Conservation (phyloP, 148 eudicot genomes). For the Nyssa sinensis region DNA sequence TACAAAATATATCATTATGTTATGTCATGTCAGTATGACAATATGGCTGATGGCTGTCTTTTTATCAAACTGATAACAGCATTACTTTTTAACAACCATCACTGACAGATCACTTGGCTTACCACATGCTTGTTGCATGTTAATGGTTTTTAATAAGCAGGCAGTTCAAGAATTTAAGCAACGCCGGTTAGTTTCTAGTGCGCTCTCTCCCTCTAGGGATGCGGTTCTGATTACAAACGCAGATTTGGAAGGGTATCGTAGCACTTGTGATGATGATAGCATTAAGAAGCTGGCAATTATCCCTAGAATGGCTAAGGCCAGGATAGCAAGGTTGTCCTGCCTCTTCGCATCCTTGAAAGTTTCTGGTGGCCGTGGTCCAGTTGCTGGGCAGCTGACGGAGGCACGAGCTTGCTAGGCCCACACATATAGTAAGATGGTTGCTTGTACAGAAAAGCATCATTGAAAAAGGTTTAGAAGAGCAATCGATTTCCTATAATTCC, state of each 20-base stretch:
- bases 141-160: constrained; percentile 25
- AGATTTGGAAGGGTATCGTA: constrained; percentile 53
- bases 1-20: neutral
- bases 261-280: constrained; percentile 27
- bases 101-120: neutral
- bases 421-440: neutral
- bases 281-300: constrained; percentile 35
- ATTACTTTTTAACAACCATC: too few species aligned
- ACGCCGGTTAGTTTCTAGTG: constrained; percentile 21
- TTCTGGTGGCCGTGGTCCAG: constrained; percentile 37
- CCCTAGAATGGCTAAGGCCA: constrained; percentile 27
- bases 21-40: too few species aligned
- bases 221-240: constrained; percentile 53
- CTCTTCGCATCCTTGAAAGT: constrained; percentile 48
- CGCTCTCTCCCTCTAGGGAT: constrained; percentile 36
- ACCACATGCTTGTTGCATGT: neutral
- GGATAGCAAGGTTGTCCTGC: constrained; percentile 54
- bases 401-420: constrained; percentile 45
- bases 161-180: constrained; percentile 63
- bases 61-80: neutral
- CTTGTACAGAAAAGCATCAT: neutral
- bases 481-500: constrained; percentile 12
- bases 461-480: constrained; percentile 13
- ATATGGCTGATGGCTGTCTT: neutral
- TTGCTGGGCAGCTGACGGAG: constrained; percentile 42